These are phyloP conservation scores for Candolleomyces efflorescens DNA, from an alignment of 768 basidiomycete species.

Conservation along the genomic window DNA sequence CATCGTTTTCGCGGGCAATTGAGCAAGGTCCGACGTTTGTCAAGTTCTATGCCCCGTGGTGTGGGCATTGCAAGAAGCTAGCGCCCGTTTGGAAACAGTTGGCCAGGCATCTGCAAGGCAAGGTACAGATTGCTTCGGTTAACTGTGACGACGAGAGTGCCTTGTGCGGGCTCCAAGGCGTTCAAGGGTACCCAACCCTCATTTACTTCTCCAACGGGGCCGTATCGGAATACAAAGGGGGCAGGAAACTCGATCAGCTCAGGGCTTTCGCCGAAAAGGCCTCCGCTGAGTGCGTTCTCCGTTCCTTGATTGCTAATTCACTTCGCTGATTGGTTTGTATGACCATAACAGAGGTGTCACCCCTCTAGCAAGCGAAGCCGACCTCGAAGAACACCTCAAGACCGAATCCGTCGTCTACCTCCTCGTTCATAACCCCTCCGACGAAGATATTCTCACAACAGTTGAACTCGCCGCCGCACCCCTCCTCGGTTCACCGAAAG, in stretches of 20 bases:
- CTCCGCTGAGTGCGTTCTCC: conserved; percentile 54
- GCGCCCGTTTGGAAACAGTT: conserved; percentile 79
- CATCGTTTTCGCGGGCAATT: conserved; percentile 36
- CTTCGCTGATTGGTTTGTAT: not conserved
- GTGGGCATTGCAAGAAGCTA: conserved; percentile 94
- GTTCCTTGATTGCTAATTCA: not conserved
- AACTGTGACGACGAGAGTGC: conserved; percentile 77
- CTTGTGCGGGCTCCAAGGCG: conserved; percentile 61
- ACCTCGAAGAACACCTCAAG: conserved; percentile 34
- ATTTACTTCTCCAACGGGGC: conserved; percentile 57
- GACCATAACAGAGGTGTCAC: conserved; percentile 22
- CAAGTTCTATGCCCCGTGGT: conserved; percentile 92
- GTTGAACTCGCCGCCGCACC: conserved; percentile 33
- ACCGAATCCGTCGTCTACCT: conserved; percentile 50
- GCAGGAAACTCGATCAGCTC: conserved; percentile 67
- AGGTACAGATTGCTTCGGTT: conserved; percentile 78
- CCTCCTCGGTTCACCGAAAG: conserved; percentile 44
- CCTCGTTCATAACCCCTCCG: conserved; percentile 43
- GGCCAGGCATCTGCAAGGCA: conserved; percentile 62
- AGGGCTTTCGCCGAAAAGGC: conserved; percentile 74
- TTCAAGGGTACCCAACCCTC: conserved; percentile 84
- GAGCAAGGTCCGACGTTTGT: conserved; percentile 44
- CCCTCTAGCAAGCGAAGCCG: conserved; percentile 27
- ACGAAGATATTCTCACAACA: conserved; percentile 29
- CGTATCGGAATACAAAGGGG: conserved; percentile 72